These are phyloP conservation scores for Prunella vulgaris DNA, from an alignment of 257 asterid genomes.

Conservation along the genomic window DNA sequence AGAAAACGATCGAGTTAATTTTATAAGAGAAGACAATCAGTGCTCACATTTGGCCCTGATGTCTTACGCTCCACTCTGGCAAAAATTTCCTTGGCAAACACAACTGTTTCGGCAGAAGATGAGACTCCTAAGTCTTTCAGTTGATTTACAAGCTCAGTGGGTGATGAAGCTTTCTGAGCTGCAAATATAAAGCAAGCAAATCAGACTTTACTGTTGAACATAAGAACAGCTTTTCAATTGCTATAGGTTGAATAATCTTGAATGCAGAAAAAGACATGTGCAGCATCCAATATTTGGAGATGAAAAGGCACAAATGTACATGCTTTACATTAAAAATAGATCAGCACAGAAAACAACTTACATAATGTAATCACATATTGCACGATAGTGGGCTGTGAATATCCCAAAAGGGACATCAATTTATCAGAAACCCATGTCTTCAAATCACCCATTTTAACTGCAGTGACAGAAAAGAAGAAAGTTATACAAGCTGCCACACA, in stretches of 20 bases:
- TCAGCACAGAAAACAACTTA: constrained; percentile 21
- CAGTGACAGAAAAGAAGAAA: constrained; percentile 18
- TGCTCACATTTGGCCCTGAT: constrained; percentile 73
- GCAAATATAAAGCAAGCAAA: constrained; percentile 22
- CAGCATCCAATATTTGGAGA: background rate
- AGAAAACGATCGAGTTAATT: constrained; percentile 8
- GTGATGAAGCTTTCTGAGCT: constrained; percentile 87
- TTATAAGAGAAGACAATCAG: background rate
- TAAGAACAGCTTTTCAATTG: background rate
- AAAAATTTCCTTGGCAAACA: constrained; percentile 71
- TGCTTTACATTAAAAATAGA: background rate
- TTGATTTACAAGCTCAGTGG: constrained; percentile 57
- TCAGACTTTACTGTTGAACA: background rate
- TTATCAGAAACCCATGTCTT: constrained; percentile 77
- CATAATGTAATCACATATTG: constrained; percentile 54
- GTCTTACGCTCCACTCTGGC: constrained; percentile 66
- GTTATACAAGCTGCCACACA: background rate
- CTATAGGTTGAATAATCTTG: background rate
- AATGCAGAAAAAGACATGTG: background rate
- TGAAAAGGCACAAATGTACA: background rate
- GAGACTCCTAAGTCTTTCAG: constrained; percentile 62
- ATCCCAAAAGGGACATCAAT: constrained; percentile 70
- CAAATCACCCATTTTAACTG: constrained; percentile 65
- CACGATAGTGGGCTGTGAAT: constrained; percentile 64
- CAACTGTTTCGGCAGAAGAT: constrained; percentile 49